Percentiles rank a stretch among this genome's conserved stretches.
Conservation (phyloP, 139 green algal species). For the Chlorella sorokiniana region DNA sequence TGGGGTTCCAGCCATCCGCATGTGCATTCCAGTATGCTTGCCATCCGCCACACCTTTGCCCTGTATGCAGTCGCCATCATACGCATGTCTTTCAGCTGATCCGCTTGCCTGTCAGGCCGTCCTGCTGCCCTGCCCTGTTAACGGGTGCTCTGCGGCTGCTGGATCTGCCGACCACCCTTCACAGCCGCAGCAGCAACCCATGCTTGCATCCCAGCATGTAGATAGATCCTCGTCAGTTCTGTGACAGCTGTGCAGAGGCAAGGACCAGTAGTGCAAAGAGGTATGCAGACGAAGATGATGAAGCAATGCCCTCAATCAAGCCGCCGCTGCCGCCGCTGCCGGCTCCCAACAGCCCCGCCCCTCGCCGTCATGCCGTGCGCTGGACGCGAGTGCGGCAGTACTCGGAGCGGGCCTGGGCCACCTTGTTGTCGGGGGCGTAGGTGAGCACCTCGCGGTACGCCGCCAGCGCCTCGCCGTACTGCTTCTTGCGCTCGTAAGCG, state of each 20-base stretch:
- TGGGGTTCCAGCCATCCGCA: not conserved
- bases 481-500: slow-evolving; percentile 79
- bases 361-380: slow-evolving; percentile 25
- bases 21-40: not conserved
- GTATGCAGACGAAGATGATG: no score
- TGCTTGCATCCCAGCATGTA: no score
- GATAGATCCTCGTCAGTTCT: no score
- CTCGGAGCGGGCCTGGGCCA: slow-evolving; percentile 67
- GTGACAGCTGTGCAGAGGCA: no score
- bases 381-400: slow-evolving; percentile 52
- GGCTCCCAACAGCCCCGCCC: not conserved
- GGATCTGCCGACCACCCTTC: no score
- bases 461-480: slow-evolving; percentile 73
- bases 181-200: no score
- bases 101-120: no score
- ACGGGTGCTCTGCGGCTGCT: no score
- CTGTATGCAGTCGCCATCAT: not conserved
- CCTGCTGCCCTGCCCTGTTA: no score
- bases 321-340: not conserved
- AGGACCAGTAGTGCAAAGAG: no score
- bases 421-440: slow-evolving; percentile 85
- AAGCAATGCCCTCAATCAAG: not conserved
- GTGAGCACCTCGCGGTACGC: slow-evolving; percentile 84
- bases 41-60: not conserved
- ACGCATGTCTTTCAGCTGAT: no score